Base-by-base conservation (phyloP, 73 alveolate species). In the Paramecium biaurelia region DNA sequence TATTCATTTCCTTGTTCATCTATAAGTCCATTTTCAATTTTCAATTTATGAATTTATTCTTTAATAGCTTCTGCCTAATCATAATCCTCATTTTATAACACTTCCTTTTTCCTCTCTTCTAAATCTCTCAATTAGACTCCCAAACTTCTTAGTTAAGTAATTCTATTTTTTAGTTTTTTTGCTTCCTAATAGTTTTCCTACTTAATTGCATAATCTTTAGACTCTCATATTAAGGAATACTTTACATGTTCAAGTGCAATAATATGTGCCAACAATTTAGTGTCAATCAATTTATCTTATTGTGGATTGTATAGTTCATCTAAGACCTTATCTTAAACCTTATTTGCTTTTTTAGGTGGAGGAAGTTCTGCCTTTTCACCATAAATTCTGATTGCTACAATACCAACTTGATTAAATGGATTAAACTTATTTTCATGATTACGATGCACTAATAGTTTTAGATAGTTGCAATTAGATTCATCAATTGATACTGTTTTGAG, bases 401-500 rank as follows among this genome's bases (percentile, higher is more conserved):
- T 72, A 7, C 95, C 96, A 20, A 93, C 95, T 76, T 93, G 67
- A 49, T 89, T 45, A 56, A 93, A 93, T 47, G 93, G 76, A 76
- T 93, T 93, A 32, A 89, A 76, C 28, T 58, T 89, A 37, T 93
- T 93, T 23, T 93, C 95, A 76, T 76, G 92, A 21, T 93, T 93
- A 41, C 88, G 70, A 67, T 93, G 93, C 3, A 93, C 47, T 6
- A 89, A 86, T 20, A 93, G 53, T 70, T 93, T 93, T 8, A 93
- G 58, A 45, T 56, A 89, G 26, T 93, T 76, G 32, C 95, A 63
- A 63, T 57, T 70, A 41, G 57, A 4, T 37, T 70, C 93, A 79
- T 89, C 95, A 1, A 93, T 74, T 76, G 92, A 86, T n/a, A 93
- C 85, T 10, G 95, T 93, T 88, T 93, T 93, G 68, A 93, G 76